These are phyloP conservation scores for Desmodesmus armatus DNA, from an alignment of 139 green algal species.

Conservation along the genomic window DNA sequence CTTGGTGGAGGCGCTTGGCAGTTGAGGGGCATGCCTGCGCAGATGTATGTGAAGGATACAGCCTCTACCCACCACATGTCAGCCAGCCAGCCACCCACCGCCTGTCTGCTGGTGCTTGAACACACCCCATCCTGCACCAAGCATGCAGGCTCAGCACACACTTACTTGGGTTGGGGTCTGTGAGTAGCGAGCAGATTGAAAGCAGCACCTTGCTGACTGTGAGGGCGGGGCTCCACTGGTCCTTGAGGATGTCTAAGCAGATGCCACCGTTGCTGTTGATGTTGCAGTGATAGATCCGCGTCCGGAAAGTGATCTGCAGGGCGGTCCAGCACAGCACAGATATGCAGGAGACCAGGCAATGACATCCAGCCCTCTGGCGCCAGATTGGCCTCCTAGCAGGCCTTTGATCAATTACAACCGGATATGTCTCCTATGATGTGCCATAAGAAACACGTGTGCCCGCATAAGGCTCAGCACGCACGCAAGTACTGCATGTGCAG, in stretches of 20 bases:
- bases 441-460: neutral
- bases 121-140: neutral
- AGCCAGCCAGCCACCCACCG: neutral
- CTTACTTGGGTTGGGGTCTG: conserved; percentile 91
- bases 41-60: neutral
- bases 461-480: neutral
- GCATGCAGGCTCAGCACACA: conserved; percentile 55
- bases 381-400: too few species aligned
- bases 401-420: too few species aligned
- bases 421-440: too few species aligned
- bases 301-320: conserved; percentile 45
- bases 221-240: conserved; percentile 97
- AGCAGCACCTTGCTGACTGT: conserved; percentile 97
- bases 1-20: too few species aligned
- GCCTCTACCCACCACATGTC: neutral
- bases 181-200: conserved; percentile 94
- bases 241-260: conserved; percentile 99
- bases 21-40: too few species aligned
- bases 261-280: conserved; percentile 97
- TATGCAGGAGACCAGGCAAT: too few species aligned
- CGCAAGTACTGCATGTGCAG: neutral
- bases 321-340: too few species aligned
- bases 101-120: neutral
- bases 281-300: conserved; percentile 97
- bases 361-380: too few species aligned